Conservation (phyloP, 169 alveolate genomes). For the Miamiensis avidus region DNA sequence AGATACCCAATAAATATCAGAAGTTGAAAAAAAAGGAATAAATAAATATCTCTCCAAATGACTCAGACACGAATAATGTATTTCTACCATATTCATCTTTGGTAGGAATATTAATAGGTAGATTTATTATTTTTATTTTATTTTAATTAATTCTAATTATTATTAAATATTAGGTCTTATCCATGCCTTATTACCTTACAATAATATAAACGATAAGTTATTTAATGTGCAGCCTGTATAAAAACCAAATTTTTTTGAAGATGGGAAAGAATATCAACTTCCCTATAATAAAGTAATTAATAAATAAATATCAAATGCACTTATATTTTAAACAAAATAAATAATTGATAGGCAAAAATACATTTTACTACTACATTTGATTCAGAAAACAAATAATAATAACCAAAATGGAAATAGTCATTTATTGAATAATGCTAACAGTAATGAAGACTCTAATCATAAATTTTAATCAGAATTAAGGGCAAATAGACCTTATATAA, state of each 20-base stretch:
- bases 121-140: too few species aligned
- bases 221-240: neutral
- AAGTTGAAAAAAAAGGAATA: neutral
- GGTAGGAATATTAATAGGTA: neutral
- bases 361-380: too few species aligned
- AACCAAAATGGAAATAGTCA: too few species aligned
- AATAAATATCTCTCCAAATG: neutral
- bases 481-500: too few species aligned
- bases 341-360: too few species aligned
- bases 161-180: neutral
- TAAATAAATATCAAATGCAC: neutral
- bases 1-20: neutral
- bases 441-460: too few species aligned
- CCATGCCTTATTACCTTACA: neutral
- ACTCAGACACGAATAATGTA: neutral
- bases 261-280: neutral
- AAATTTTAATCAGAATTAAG: too few species aligned
- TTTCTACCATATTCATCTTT: neutral
- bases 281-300: neutral
- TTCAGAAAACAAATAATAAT: too few species aligned
- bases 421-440: too few species aligned
- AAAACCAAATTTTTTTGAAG: neutral
- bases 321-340: too few species aligned
- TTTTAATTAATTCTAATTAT: neutral
- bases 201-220: conserved; percentile 4